These are phyloP conservation scores for Tulasnella sp. DNA, from an alignment of 768 basidiomycete species.

Conservation along the genomic window DNA sequence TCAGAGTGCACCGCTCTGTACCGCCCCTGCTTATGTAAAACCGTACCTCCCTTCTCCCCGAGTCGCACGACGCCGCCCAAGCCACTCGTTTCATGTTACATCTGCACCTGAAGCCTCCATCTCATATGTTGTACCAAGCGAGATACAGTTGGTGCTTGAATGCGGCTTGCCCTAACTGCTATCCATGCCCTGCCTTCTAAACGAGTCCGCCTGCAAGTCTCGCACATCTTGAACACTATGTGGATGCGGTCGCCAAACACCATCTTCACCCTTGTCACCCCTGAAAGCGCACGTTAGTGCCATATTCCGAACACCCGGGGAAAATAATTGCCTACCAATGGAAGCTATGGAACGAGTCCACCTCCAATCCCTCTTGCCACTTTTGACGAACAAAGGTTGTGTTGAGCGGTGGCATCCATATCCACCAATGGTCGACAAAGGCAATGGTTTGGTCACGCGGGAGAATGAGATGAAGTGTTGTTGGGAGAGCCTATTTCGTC, in stretches of 20 bases:
- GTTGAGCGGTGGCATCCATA: constrained; percentile 53
- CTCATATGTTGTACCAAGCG: background rate
- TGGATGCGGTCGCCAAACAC: constrained; percentile 46
- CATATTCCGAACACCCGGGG: background rate
- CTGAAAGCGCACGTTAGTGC: constrained; percentile 39
- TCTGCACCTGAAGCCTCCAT: background rate
- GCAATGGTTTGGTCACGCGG: constrained; percentile 50
- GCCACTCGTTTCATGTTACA: background rate
- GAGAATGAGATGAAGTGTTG: constrained; percentile 50
- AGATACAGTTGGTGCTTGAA: background rate
- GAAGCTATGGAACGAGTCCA: constrained; percentile 58
- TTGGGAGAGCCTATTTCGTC: constrained; percentile 44
- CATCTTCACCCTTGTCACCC: constrained; percentile 48
- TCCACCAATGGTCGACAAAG: constrained; percentile 59
- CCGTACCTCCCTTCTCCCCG: too few species aligned
- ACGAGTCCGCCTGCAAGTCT: constrained; percentile 48
- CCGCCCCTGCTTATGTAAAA: too few species aligned
- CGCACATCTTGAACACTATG: constrained; percentile 48
- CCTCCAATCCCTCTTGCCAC: constrained; percentile 54
- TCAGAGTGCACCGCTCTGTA: too few species aligned
- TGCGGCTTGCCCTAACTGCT: background rate
- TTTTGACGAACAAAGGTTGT: constrained; percentile 52
- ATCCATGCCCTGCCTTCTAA: constrained; percentile 44
- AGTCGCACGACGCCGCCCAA: too few species aligned
- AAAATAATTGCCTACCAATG: background rate